These are phyloP conservation scores for Hirsutella rhossiliensis DNA, from an alignment of 2,329 filamentous ascomycete genomes.

Conservation along the genomic window DNA sequence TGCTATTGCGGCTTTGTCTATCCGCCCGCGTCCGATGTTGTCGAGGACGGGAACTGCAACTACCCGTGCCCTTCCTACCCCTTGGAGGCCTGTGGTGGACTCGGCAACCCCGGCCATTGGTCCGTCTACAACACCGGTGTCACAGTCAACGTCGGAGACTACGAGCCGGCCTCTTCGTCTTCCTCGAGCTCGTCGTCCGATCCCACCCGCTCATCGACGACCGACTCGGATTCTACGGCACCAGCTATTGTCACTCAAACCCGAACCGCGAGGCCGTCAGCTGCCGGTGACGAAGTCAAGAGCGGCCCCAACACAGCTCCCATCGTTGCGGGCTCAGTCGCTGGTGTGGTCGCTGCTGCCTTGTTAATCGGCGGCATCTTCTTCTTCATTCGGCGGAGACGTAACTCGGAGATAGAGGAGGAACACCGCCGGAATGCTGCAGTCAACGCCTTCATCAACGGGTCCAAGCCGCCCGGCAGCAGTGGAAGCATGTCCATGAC, in stretches of 20 bases:
- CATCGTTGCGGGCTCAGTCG: conserved; percentile 79
- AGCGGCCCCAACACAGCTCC: conserved; percentile 59
- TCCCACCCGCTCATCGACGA: neutral
- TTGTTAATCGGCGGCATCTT: conserved; percentile 56
- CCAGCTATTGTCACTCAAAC: conserved; percentile 8
- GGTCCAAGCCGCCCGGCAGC: conserved; percentile 49
- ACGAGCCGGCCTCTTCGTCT: conserved; percentile 7
- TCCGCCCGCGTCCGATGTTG: conserved; percentile 43
- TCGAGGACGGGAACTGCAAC: conserved; percentile 49
- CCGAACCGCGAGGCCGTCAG: conserved; percentile 6
- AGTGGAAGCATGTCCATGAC: conserved; percentile 58
- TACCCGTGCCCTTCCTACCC: conserved; percentile 52
- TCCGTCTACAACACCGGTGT: conserved; percentile 40
- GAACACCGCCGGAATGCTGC: conserved; percentile 74
- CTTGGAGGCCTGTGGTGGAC: conserved; percentile 44
- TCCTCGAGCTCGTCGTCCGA: conserved; percentile 13
- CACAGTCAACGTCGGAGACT: conserved; percentile 21
- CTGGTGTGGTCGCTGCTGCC: conserved; percentile 61
- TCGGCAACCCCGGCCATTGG: conserved; percentile 17
- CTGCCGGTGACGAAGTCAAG: conserved; percentile 10
- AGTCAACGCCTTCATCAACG: conserved; percentile 62
- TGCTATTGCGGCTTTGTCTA: conserved; percentile 67
- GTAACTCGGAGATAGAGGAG: conserved; percentile 67
- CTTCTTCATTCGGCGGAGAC: conserved; percentile 64
- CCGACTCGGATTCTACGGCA: conserved; percentile 6